Evolutionary conservation across 805 yeast genomes (phyloP).

Genomic region (Teunomyces pallodes): DNA sequence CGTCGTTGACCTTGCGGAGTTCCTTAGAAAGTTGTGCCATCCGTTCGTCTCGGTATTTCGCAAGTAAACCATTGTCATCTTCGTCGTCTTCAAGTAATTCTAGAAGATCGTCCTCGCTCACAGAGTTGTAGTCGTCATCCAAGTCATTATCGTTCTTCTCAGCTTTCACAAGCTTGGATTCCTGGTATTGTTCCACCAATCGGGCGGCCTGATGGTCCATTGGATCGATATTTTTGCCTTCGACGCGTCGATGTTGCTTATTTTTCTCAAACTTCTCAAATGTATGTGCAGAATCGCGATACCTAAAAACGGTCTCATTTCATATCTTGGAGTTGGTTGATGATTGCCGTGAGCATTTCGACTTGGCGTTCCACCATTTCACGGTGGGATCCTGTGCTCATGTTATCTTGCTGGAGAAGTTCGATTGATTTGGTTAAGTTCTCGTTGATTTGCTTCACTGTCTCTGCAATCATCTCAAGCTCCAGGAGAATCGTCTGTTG

Average conservation of each 20-base stretch:
- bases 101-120: slow-evolving; percentile 13
- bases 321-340: slow-evolving; percentile 6
- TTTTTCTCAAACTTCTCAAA: neutral
- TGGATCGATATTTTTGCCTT: neutral
- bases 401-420: slow-evolving; percentile 13
- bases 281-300: neutral
- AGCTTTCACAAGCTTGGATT: slow-evolving; percentile 27
- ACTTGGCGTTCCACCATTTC: slow-evolving; percentile 18
- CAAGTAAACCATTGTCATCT: slow-evolving; percentile 32
- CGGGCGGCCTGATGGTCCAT: slow-evolving; percentile 35
- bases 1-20: slow-evolving; percentile 32
- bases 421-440: slow-evolving; percentile 25
- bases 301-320: neutral
- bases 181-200: slow-evolving; percentile 46
- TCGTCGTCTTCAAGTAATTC: slow-evolving; percentile 47
- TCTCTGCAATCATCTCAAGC: slow-evolving; percentile 31
- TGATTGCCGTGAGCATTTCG: slow-evolving; percentile 15
- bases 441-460: slow-evolving; percentile 28
- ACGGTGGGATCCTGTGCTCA: slow-evolving; percentile 5
- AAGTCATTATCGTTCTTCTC: slow-evolving; percentile 20
- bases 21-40: slow-evolving; percentile 53
- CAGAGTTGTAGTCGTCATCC: slow-evolving; percentile 8
- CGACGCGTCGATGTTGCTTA: neutral
- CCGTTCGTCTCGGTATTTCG: slow-evolving; percentile 60
- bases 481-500: slow-evolving; percentile 30